A percentile compares a stretch with the other conserved stretches of the same genome.
phyloP scores from a whole-genome alignment of 1,139 yeast species.

The Debaryomyces psychrophilus region DNA sequence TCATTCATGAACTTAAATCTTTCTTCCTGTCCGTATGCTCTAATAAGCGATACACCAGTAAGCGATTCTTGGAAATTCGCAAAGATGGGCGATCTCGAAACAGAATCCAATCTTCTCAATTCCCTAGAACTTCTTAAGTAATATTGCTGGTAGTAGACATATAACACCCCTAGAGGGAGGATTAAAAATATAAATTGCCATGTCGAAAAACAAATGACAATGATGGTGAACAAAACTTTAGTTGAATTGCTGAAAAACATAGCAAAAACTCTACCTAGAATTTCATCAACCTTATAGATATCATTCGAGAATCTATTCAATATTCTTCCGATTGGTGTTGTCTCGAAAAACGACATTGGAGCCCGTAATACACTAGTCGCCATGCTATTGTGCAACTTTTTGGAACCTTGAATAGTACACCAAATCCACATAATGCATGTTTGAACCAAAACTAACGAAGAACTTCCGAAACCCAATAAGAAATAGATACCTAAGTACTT shows the following conservation, averaged over 20 bases:
- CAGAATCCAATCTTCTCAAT: slow-evolving; percentile 90
- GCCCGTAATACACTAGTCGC: slow-evolving; percentile 80
- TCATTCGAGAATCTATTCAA: slow-evolving; percentile 93
- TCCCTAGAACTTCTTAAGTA: slow-evolving; percentile 92
- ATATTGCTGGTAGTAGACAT: slow-evolving; percentile 84
- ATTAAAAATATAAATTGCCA: slow-evolving; percentile 81
- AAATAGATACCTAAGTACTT: slow-evolving; percentile 78
- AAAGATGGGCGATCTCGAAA: slow-evolving; percentile 89
- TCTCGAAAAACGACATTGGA: slow-evolving; percentile 96
- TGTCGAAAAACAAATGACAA: slow-evolving; percentile 84
- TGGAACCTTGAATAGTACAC: slow-evolving; percentile 86
- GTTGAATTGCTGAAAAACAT: slow-evolving; percentile 76
- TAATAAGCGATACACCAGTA: slow-evolving; percentile 84
- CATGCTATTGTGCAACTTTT: slow-evolving; percentile 76
- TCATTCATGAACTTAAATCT: slow-evolving; percentile 78
- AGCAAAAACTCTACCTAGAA: slow-evolving; percentile 79
- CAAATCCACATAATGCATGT: slow-evolving; percentile 75
- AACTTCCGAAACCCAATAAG: slow-evolving; percentile 64
- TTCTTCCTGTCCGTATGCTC: slow-evolving; percentile 80
- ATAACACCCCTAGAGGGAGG: slow-evolving; percentile 70
- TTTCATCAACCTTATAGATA: slow-evolving; percentile 88
- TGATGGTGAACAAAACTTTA: slow-evolving; percentile 77
- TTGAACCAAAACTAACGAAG: slow-evolving; percentile 67
- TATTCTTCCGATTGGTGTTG: slow-evolving; percentile 94
- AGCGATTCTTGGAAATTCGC: slow-evolving; percentile 97